Base-by-base conservation (phyloP, 192 early-diverging fungal species). In the Gamsiella multidivaricata region DNA sequence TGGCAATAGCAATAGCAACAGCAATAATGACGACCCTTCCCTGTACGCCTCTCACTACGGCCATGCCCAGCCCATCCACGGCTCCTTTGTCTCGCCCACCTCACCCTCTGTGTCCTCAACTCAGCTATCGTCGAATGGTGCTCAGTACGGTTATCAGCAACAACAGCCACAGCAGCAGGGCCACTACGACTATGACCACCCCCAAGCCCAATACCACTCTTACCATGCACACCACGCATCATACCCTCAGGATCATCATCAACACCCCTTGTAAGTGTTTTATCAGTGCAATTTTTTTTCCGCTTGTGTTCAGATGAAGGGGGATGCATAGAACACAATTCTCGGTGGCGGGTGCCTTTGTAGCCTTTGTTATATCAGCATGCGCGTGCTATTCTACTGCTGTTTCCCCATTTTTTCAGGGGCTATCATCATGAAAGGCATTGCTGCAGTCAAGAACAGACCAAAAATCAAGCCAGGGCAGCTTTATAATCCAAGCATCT, bases 241-340 rank as follows among this genome's bases (percentile, higher is more conserved):
- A 23, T 63, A 71, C 34, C 33, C 69, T 37, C 69, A 71, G 34
- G 69, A 71, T 36, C 69, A 62, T 28, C 56, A 69, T 23, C 60
- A 33, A 22, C 69, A 71, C 57, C 69, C 69, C 23, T 49, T 71
- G 69, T 71, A 71, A 71, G 69, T 63, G 17, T 25, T 25, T 47
- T n/a, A 54, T 41, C 22, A 33, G 25, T 36, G 2, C n/a, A n/a
- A n/a, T n/a, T n/a, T n/a, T n/a, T n/a, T n/a, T n/a, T n/a, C n/a
- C n/a, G n/a, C 20, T 12, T 61, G 25, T 70, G 45, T 33, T 70
- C 55, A 59, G n/a, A 55, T 28, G 58, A 32, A 20, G 6, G 58
- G 43, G 8, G 45, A n/a, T 46, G n/a, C 45, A 46, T 5, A n/a
- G 58, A 10, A 23, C 43, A 26, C 12, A 26, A 31, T 14, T 3